phyloP scores from a whole-genome alignment of 768 basidiomycete genomes.

The Rhodosporidiobolus odoratus region DNA sequence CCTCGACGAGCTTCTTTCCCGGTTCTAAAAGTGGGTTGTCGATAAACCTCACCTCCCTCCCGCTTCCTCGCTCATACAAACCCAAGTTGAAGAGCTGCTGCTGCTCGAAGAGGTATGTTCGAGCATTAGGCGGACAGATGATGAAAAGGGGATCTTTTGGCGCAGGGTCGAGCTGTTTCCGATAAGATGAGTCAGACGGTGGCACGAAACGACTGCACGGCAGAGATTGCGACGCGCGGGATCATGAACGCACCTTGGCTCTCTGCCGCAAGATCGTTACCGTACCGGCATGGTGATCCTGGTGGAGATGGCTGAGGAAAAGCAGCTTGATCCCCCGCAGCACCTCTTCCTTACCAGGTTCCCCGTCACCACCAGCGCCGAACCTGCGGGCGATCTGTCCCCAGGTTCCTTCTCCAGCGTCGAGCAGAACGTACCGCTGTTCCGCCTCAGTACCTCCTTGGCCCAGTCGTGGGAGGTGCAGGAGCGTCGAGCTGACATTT shows the following conservation, averaged over 20 bases:
- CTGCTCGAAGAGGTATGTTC: conserved; percentile 67
- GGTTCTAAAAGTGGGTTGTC: conserved; percentile 30
- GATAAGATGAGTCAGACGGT: neutral
- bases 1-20: conserved; percentile 12
- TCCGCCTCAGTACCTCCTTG: conserved; percentile 49
- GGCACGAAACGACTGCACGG: no score
- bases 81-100: conserved; percentile 68
- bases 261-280: conserved; percentile 68
- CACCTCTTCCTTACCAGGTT: conserved; percentile 44
- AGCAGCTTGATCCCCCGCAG: conserved; percentile 70
- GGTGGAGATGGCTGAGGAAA: conserved; percentile 85
- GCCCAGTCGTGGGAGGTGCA: conserved; percentile 58
- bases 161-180: conserved; percentile 59
- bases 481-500: conserved; percentile 69
- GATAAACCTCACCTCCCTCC: conserved; percentile 21
- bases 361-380: conserved; percentile 49
- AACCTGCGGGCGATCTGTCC: conserved; percentile 78
- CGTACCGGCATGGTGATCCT: conserved; percentile 84
- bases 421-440: conserved; percentile 60
- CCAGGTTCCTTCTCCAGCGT: conserved; percentile 86
- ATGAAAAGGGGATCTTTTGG: conserved; percentile 64
- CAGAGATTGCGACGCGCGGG: neutral
- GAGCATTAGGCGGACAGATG: conserved; percentile 57
- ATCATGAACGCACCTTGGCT: conserved; percentile 53
- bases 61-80: conserved; percentile 44